Evolutionary conservation across 345 rosid genomes (phyloP), one percentile per base, ranked within the genome.

Genomic region (Rubroshorea leprosula): DNA sequence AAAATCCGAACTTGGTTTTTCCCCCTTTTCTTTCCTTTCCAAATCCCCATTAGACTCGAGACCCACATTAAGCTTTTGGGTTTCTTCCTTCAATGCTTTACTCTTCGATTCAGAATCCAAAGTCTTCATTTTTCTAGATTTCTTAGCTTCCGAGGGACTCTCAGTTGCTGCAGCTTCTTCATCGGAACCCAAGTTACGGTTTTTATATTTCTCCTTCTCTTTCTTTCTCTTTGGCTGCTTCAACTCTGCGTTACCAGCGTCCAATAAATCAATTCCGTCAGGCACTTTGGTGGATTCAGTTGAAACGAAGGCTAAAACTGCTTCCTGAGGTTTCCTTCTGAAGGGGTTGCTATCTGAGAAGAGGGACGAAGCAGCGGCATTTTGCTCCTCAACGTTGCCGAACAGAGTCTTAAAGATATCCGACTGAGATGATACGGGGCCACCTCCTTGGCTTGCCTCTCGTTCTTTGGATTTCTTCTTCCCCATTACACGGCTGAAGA

Each of bases 281-380:
- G 68, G 64, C 35, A 47, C 60, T 54, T 48, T 35, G 2, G 19
- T 13, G 46, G 61, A 24, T 20, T 47, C 20, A 47, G 20, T 47
- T 14, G 50, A 47, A 6, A 4, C 52, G 23, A 18, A 21, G 49
- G 11, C 44, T 15, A 45, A 24, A 22, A 39, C 29, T 5, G 74
- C 45, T 9, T 80, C 79, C 22, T 54, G 46, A 46, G 72, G 66
- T 65, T 89, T 87, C 61, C 97, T 74, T 55, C 83, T 89, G 75
- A 87, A 93, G 15, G 99, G 96, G 60, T 93, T 93, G 58, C 51
- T 67, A 44, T 83, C 85, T 43, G 95, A 85, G 77, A 93, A 93
- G 54, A 87, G 70, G 67, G 80, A 78, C 23, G 79, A 60, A 45
- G 57, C 66, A 22, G 63, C 70, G 18, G 72, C 11, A 61, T 57